phyloP scores from a whole-genome alignment of 345 rosid species.

The Hirschfeldia incana region DNA sequence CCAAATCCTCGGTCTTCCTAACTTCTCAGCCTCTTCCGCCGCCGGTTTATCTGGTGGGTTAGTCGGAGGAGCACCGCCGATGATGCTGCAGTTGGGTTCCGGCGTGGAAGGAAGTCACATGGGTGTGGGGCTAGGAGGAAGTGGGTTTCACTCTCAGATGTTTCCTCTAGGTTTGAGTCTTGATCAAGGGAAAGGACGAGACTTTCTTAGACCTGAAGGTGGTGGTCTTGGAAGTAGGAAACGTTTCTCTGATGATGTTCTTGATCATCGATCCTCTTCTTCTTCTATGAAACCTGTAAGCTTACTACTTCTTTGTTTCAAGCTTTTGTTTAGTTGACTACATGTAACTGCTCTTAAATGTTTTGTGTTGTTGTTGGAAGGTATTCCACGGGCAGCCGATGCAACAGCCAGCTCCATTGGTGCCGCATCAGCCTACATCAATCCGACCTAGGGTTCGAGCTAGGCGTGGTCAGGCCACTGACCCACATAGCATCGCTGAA shows the following conservation, averaged over 20 bases:
- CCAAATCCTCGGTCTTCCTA: constrained; percentile 78
- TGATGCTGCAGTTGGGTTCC: constrained; percentile 89
- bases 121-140: constrained; percentile 38
- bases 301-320: not conserved
- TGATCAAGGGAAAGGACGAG: constrained; percentile 81
- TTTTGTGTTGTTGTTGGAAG: constrained; percentile 43
- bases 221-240: constrained; percentile 29
- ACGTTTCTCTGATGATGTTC: no score
- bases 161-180: constrained; percentile 88
- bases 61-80: constrained; percentile 51
- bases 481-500: constrained; percentile 99
- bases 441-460: constrained; percentile 98
- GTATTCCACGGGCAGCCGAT: constrained; percentile 89
- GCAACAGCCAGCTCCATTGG: constrained; percentile 64
- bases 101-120: constrained; percentile 66
- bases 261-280: constrained; percentile 47
- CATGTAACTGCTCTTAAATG: not conserved
- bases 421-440: constrained; percentile 80
- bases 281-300: constrained; percentile 75
- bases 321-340: no score
- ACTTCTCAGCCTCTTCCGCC: constrained; percentile 59
- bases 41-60: constrained; percentile 37
- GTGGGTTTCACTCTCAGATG: constrained; percentile 63
- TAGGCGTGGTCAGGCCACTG: constrained; percentile 99
- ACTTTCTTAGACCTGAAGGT: constrained; percentile 74